These are phyloP conservation scores for Candida tallmaniae DNA, from an alignment of 805 yeast genomes.

Conservation along the genomic window DNA sequence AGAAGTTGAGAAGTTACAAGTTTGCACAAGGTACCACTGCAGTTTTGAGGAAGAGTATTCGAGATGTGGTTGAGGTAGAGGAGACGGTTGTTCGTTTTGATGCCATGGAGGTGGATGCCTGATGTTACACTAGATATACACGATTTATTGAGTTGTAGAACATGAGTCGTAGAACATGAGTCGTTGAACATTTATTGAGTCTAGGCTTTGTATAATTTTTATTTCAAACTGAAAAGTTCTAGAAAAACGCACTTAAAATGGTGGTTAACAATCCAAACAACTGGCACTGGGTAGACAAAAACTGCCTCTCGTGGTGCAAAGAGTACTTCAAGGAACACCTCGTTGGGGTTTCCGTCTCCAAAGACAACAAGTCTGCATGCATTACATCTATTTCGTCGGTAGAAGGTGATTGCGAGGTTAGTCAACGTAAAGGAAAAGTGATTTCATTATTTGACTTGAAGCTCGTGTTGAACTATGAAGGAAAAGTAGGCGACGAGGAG, in stretches of 20 bases:
- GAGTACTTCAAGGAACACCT: conserved; percentile 65
- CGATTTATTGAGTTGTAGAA: too few relatives aligned
- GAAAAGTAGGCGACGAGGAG: conserved; percentile 23
- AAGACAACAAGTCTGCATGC: conserved; percentile 28
- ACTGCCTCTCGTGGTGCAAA: conserved; percentile 89
- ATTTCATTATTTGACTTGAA: conserved; percentile 85
- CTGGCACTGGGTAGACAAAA: conserved; percentile 99
- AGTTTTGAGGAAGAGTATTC: conserved; percentile 62
- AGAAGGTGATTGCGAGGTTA: conserved; percentile 96
- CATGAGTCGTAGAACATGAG: too few relatives aligned
- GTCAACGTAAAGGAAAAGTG: conserved; percentile 95
- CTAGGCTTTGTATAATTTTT: too few relatives aligned
- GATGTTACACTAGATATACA: too few relatives aligned
- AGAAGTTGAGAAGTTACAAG: conserved; percentile 77
- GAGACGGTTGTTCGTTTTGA: conserved; percentile 52
- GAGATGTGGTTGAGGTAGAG: conserved; percentile 62
- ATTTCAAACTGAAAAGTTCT: background rate
- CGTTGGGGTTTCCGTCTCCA: conserved; percentile 40
- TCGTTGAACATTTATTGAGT: too few relatives aligned
- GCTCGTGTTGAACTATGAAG: conserved; percentile 49
- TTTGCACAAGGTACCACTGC: conserved; percentile 95
- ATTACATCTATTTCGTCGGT: conserved; percentile 51
- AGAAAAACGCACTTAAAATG: conserved; percentile 44
- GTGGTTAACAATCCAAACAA: conserved; percentile 95
- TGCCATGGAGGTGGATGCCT: conserved; percentile 43